Evolutionary conservation across 192 early-diverging fungal species (phyloP).

Genomic region (Podila verticillata): DNA sequence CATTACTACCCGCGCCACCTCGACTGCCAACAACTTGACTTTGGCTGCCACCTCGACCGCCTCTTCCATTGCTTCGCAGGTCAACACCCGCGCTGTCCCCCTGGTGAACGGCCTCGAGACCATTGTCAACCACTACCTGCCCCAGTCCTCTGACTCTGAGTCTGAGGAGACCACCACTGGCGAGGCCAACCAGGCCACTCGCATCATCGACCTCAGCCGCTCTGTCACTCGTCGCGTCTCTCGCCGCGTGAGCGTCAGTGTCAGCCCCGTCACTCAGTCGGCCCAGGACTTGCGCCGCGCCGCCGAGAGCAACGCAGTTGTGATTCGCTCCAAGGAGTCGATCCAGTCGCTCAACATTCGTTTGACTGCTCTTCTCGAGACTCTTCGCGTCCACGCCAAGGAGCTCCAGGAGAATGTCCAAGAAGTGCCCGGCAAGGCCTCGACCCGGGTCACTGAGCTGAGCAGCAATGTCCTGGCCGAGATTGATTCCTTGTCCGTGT

Average conservation of each 20-base stretch:
- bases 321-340: conserved; percentile 46
- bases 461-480: conserved; percentile 34
- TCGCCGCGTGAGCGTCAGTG: conserved; percentile 30
- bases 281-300: conserved; percentile 27
- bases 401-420: conserved; percentile 43
- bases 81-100: conserved; percentile 29
- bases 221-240: conserved; percentile 36
- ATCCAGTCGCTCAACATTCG: conserved; percentile 33
- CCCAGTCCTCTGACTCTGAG: conserved; percentile 10
- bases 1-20: conserved; percentile 21
- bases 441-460: conserved; percentile 28
- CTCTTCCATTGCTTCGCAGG: conserved; percentile 54
- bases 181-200: conserved; percentile 49
- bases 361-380: conserved; percentile 22
- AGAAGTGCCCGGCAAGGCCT: conserved; percentile 21
- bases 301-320: conserved; percentile 40
- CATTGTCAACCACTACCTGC: conserved; percentile 45
- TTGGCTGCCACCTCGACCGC: conserved; percentile 22
- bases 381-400: conserved; percentile 29
- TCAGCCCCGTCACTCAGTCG: conserved; percentile 29
- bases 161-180: conserved; percentile 16
- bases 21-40: conserved; percentile 25
- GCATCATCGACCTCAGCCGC: conserved; percentile 44
- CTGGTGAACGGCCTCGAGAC: conserved; percentile 38
- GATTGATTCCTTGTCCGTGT: conserved; percentile 52